These are phyloP conservation scores for Gossypium schwendimanii DNA, from an alignment of 441 rosid species.

Conservation along the genomic window DNA sequence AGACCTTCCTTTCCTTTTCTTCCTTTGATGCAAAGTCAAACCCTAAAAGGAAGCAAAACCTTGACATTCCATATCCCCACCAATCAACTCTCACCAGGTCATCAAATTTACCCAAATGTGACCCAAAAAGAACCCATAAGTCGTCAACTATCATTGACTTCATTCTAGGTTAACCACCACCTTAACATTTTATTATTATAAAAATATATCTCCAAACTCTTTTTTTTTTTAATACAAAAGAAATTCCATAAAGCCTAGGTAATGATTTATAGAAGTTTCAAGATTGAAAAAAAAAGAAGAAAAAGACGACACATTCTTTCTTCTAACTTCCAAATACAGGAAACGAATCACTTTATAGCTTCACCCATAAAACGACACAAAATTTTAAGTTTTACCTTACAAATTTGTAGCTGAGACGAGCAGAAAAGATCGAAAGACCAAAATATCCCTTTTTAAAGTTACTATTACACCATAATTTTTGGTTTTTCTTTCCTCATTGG, in stretches of 20 bases:
- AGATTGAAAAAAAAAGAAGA: background rate
- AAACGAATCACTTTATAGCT: constrained; percentile 17
- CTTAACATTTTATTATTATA: background rate
- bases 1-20: background rate
- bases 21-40: background rate
- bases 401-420: background rate
- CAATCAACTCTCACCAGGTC: background rate
- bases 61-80: background rate
- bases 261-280: constrained; percentile 12
- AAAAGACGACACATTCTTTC: constrained; percentile 1
- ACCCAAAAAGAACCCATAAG: background rate
- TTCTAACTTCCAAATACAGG: background rate
- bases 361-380: constrained; percentile 11
- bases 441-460: background rate
- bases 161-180: background rate
- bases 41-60: background rate
- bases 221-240: background rate
- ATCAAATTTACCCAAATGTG: background rate
- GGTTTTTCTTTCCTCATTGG: background rate
- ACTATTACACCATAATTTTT: constrained; percentile 7
- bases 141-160: background rate
- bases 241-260: background rate
- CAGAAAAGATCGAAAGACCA: constrained; percentile 10
- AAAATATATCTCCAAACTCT: no score
- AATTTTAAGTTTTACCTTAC: background rate